Conservation (phyloP, 1,284 basidiomycete species). For the Flammula alnicola region DNA sequence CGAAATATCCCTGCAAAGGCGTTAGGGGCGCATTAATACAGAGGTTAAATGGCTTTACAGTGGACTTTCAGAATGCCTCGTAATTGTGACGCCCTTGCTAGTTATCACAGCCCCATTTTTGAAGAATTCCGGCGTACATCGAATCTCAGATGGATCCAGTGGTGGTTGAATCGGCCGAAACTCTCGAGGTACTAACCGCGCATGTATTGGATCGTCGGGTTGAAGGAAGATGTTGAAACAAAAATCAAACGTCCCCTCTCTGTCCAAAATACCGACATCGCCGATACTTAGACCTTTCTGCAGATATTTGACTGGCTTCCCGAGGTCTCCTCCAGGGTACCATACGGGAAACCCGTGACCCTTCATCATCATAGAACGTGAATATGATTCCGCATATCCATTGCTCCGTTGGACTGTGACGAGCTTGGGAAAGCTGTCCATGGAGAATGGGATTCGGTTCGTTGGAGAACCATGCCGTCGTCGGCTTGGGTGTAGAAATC, state of each 20-base stretch:
- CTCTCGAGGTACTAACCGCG: slow-evolving; percentile 9
- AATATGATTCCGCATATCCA: slow-evolving; percentile 12
- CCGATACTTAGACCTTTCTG: slow-evolving; percentile 15
- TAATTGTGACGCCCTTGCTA: slow-evolving; percentile 11
- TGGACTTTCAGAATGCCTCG: too few relatives aligned
- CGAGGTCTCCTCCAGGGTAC: slow-evolving; percentile 5
- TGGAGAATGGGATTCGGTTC: background rate
- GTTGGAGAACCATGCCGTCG: background rate
- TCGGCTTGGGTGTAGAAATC: background rate
- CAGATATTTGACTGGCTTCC: slow-evolving; percentile 5
- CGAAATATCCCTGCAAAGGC: slow-evolving; percentile 3
- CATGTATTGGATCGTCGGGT: slow-evolving; percentile 12
- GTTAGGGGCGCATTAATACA: too few relatives aligned
- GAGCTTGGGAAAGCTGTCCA: slow-evolving; percentile 1
- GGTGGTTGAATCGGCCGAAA: slow-evolving; percentile 13
- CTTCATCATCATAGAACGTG: slow-evolving; percentile 7
- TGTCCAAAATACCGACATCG: slow-evolving; percentile 20
- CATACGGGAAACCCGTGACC: slow-evolving; percentile 20
- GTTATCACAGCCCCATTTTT: slow-evolving; percentile 12
- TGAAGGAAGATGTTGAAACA: slow-evolving; percentile 23
- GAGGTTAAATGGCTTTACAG: too few relatives aligned
- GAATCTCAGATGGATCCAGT: slow-evolving; percentile 12
- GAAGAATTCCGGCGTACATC: slow-evolving; percentile 7
- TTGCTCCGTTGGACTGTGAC: background rate
- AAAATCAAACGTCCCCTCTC: slow-evolving; percentile 16